phyloP scores from a whole-genome alignment of 768 basidiomycete species.

The Kwoniella botswanensis region DNA sequence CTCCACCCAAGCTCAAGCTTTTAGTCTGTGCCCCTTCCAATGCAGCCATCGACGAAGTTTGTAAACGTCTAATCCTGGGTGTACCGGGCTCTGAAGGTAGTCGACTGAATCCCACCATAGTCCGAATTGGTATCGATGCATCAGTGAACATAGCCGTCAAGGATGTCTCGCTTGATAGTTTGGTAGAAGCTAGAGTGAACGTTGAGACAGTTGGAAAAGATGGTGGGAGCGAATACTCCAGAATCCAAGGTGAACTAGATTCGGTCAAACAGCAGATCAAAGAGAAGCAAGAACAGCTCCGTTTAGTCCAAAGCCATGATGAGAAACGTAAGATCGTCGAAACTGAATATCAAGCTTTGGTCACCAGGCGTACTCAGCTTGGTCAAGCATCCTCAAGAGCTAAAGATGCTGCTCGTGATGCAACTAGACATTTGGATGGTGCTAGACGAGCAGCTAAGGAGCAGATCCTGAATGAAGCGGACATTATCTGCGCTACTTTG shows the following conservation, averaged over 20 bases:
- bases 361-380: slow-evolving; percentile 68
- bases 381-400: slow-evolving; percentile 74
- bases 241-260: slow-evolving; percentile 73
- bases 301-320: slow-evolving; percentile 65
- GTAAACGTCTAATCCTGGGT: slow-evolving; percentile 81
- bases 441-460: slow-evolving; percentile 72
- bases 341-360: slow-evolving; percentile 72
- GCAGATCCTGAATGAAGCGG: slow-evolving; percentile 82
- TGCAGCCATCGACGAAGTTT: slow-evolving; percentile 96
- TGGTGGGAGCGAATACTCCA: slow-evolving; percentile 63
- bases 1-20: slow-evolving; percentile 69
- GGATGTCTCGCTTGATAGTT: slow-evolving; percentile 82
- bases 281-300: slow-evolving; percentile 69
- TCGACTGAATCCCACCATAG: slow-evolving; percentile 72
- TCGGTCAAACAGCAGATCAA: slow-evolving; percentile 68
- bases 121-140: slow-evolving; percentile 82
- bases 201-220: slow-evolving; percentile 53
- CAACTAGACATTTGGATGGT: slow-evolving; percentile 79
- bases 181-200: slow-evolving; percentile 70
- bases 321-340: slow-evolving; percentile 67
- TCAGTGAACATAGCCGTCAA: slow-evolving; percentile 77
- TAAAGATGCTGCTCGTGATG: slow-evolving; percentile 81
- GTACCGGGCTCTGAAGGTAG: slow-evolving; percentile 66
- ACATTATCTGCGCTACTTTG: slow-evolving; percentile 91
- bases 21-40: slow-evolving; percentile 97